Evolutionary conservation across 345 rosid species (phyloP).

Genomic region (Eucalyptus lansdowneana): DNA sequence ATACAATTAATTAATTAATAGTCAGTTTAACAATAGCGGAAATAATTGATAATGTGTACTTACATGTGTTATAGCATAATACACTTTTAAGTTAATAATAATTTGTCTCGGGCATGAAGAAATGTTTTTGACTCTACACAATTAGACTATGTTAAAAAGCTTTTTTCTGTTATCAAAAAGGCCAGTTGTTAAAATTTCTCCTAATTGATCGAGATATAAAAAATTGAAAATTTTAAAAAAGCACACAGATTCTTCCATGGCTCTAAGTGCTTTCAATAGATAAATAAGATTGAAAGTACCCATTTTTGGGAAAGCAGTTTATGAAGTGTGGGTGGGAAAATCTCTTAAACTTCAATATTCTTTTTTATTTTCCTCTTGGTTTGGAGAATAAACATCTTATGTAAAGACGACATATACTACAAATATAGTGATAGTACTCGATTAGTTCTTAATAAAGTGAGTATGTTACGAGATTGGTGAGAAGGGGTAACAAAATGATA

Average conservation of each 20-base stretch:
- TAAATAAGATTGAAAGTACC: not conserved
- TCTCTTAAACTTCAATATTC: not conserved
- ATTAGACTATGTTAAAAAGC: not conserved
- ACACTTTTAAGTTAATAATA: not conserved
- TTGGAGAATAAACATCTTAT: not conserved
- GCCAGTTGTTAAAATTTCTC: not conserved
- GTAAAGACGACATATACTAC: not conserved
- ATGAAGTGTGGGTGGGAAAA: not conserved
- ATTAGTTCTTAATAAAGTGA: not conserved
- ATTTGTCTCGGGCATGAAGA: not conserved
- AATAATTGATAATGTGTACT: not conserved
- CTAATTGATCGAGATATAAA: not conserved
- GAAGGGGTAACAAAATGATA: not conserved
- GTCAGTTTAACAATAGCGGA: not conserved
- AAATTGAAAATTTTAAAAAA: not conserved
- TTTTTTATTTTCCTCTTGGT: not conserved
- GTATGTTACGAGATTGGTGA: not conserved
- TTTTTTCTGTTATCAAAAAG: not conserved
- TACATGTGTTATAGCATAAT: not conserved
- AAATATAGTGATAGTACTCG: not conserved
- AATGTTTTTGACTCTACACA: not conserved
- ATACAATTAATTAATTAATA: not conserved
- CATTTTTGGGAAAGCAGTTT: not conserved
- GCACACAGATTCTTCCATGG: not conserved
- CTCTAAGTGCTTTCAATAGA: not conserved